Percentiles rank a stretch among this genome's conserved stretches.
phyloP scores from a whole-genome alignment of 768 basidiomycete genomes.

The Trametes sanguinea region DNA sequence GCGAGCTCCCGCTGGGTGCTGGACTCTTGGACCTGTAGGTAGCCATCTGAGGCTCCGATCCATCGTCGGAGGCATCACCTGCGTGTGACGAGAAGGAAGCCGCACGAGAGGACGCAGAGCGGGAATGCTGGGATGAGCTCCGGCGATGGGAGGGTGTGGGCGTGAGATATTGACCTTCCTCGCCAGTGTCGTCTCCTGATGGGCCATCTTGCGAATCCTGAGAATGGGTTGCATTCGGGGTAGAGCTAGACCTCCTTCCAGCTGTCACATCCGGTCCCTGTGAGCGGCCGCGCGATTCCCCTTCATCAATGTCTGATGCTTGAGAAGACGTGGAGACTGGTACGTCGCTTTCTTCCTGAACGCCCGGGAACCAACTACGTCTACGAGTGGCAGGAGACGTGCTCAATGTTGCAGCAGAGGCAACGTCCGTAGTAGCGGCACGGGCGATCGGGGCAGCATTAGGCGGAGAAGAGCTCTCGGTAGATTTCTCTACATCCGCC shows the following conservation, averaged over 20 bases:
- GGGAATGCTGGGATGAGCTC: constrained; percentile 35
- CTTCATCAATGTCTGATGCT: constrained; percentile 7
- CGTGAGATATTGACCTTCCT: constrained; percentile 16
- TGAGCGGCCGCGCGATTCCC: constrained; percentile 19
- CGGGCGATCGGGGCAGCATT: constrained; percentile 30
- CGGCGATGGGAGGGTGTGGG: constrained; percentile 10
- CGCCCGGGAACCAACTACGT: constrained; percentile 58
- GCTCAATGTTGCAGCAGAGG: constrained; percentile 26
- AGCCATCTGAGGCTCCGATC: constrained; percentile 34
- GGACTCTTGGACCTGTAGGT: constrained; percentile 25
- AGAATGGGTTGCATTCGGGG: background rate
- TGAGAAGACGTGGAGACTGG: constrained; percentile 6
- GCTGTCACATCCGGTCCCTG: constrained; percentile 8
- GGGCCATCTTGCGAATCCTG: constrained; percentile 4
- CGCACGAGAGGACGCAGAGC: constrained; percentile 37
- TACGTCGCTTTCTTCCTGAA: constrained; percentile 39
- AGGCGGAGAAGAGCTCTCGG: constrained; percentile 20
- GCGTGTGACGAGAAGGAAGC: constrained; percentile 37
- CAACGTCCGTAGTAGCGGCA: constrained; percentile 26
- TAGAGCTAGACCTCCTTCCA: constrained; percentile 21
- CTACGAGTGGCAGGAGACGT: constrained; percentile 37
- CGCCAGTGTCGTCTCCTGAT: background rate
- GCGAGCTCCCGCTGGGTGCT: constrained; percentile 6
- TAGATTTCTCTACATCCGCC: constrained; percentile 27
- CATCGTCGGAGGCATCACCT: constrained; percentile 34